Base-by-base conservation (phyloP, 108 stramenopile genomes). In the Nitzschia palea region DNA sequence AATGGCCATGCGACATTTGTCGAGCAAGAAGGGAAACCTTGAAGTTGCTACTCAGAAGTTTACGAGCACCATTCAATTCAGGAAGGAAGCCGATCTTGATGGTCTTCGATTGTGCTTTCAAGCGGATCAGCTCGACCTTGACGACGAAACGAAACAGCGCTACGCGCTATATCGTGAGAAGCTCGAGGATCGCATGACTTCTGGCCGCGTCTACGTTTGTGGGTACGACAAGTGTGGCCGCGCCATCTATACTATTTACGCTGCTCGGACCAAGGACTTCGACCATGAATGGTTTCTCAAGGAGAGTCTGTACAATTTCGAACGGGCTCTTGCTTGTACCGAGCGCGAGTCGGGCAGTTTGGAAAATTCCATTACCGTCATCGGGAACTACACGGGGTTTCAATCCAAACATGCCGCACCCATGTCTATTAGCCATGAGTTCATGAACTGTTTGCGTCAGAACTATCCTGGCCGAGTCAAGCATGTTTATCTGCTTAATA, bases 281-380 rank as follows among this genome's bases (percentile, higher is more conserved):
- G 66, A 76, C 34, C 48, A 54, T 10, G 74, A 80, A 20, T 80
- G 68, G 55, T 80, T 58, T 50, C 68, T 80, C 52, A 80, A 71
- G 47, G 79, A 71, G 30, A 76, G 70, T 56, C 74, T 80, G 51
- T 80, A 67, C 74, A 76, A 57, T 45, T 47, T 80, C 29, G 79
- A 80, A 50, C 29, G 69, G 22, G 79, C 79, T 34, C 45, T 80
- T 47, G 79, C 79, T 12, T 71, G 74, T 40, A 79, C 74, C 1
- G 78, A 79, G 37, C 73, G 68, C 10, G 25, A 57, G 26, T 73
- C 63, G 0, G 69, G 65, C 40, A 73, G 78, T 27, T 22, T 37
- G 56, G 54, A 66, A 50, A 32, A 70, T 9, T 55, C 64, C 45
- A 55, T 79, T 27, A 67, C 73, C 25, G 73, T 79, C 14, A 50